Percentiles rank a stretch among this genome's conserved stretches.
phyloP scores from a whole-genome alignment of 2,329 filamentous ascomycete species.

The Apiospora koreana region DNA sequence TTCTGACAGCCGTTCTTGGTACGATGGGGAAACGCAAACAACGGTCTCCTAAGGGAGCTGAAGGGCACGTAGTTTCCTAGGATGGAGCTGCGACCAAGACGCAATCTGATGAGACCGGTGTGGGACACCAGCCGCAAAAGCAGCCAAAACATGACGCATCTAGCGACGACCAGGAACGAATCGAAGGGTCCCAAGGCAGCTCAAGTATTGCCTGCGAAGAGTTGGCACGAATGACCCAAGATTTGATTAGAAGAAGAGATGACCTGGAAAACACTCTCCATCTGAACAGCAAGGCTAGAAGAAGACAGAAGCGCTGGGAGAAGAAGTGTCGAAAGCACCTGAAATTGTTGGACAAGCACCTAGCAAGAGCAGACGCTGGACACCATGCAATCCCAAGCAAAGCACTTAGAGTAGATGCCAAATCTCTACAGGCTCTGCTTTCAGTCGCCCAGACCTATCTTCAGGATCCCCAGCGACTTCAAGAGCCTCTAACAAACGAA shows the following conservation, averaged over 20 bases:
- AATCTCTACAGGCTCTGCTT: background rate
- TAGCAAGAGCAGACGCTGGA: background rate
- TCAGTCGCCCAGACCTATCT: background rate
- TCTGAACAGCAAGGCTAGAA: background rate
- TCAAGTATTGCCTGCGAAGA: background rate
- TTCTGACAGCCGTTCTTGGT: background rate
- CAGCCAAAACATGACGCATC: background rate
- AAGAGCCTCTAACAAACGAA: background rate
- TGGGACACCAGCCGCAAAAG: background rate
- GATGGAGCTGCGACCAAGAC: background rate
- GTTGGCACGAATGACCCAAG: background rate
- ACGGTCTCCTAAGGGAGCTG: background rate
- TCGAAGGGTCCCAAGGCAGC: background rate
- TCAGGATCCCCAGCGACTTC: background rate
- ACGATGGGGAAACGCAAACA: background rate
- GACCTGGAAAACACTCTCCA: background rate
- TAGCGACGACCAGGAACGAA: background rate
- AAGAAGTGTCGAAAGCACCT: background rate
- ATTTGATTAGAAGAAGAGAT: background rate
- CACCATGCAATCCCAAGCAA: background rate
- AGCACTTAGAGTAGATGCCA: background rate
- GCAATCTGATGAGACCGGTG: background rate
- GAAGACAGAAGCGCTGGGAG: background rate
- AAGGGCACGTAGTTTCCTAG: background rate
- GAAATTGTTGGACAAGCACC: background rate